Base-by-base conservation (phyloP, 2,329 filamentous ascomycete species). In the Penicillium sp. region DNA sequence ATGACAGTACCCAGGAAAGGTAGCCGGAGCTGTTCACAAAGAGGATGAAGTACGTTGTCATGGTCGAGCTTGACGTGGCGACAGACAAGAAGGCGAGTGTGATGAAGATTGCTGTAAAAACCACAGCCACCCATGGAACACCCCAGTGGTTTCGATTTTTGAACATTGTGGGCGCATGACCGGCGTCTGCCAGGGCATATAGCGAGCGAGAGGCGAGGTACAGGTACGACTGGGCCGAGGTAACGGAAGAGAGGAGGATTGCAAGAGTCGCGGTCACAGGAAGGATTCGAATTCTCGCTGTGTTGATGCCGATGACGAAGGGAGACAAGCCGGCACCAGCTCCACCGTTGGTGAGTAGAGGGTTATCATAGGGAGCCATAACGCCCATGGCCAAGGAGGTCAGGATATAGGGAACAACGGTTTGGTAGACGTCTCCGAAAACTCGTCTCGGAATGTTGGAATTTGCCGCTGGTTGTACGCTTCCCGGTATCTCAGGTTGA, bases 171-270 rank as follows among this genome's bases (percentile, higher is more conserved):
- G 87, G 87, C 0, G 86, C 87, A 59, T 85, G 82, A 31, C 82
- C 81, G 51, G 85, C 82, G 33, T 85, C 77, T 27, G 87, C 85
- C 31, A 90, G 79, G 26, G 83, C 84, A 55, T 87, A 79, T 50
- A 90, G 77, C 47, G 87, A 84, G 43, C 87, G 85, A 60, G 84
- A 87, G 57, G 85, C 85, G 8, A 86, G 87, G 74, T 89, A 89
- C 53, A 92, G 82, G 73, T 90, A 89, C 14, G 88, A 88, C 75
- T 89, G 90, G 61, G 87, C 89, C 8, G 89, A 89, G 0, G 88
- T 89, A 57, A 92, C 83, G 3, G 92, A 89, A 5, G 89, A 89
- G 0, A 89, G 88, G 20, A 92, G 79, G 7, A 93, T 83, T 15
- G 91, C 83, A 18, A 84, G 85, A 68, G 92, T 92, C 77, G 91